phyloP scores from a whole-genome alignment of 306 rosid genomes.

The Pyrus pyrifolia region DNA sequence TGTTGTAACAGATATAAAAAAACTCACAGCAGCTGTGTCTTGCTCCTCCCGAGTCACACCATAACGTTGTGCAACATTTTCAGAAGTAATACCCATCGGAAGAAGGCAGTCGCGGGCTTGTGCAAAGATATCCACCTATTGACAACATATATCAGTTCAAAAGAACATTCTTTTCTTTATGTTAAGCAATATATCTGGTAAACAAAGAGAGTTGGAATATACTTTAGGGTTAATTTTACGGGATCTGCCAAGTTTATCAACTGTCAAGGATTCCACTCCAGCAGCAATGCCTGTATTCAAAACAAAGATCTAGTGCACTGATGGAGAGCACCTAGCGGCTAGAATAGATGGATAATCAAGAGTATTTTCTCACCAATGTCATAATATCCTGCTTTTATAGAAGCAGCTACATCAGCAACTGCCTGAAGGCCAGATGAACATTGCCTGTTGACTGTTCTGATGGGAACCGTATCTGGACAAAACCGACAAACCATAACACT shows the following conservation, averaged over 20 bases:
- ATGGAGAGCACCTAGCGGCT: not conserved
- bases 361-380: slow-evolving; percentile 54
- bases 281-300: slow-evolving; percentile 72
- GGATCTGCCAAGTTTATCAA: slow-evolving; percentile 24
- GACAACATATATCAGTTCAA: slow-evolving; percentile 2
- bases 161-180: not conserved
- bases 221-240: slow-evolving; percentile 53
- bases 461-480: slow-evolving; percentile 65
- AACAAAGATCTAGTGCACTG: slow-evolving; percentile 6
- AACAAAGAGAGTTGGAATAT: not conserved
- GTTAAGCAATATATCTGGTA: not conserved
- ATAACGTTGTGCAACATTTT: slow-evolving; percentile 71
- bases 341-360: not conserved
- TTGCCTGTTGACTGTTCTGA: slow-evolving; percentile 85
- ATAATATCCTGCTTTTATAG: slow-evolving; percentile 73
- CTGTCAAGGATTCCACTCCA: slow-evolving; percentile 75
- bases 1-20: slow-evolving; percentile 3
- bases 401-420: slow-evolving; percentile 92
- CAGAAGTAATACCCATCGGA: slow-evolving; percentile 93
- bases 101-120: slow-evolving; percentile 86
- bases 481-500: slow-evolving; percentile 4
- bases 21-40: slow-evolving; percentile 89
- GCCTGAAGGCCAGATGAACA: slow-evolving; percentile 97
- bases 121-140: slow-evolving; percentile 45
- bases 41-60: slow-evolving; percentile 90